Conservation (phyloP, 2,329 filamentous ascomycete genomes). For the Sporothrix inflata region DNA sequence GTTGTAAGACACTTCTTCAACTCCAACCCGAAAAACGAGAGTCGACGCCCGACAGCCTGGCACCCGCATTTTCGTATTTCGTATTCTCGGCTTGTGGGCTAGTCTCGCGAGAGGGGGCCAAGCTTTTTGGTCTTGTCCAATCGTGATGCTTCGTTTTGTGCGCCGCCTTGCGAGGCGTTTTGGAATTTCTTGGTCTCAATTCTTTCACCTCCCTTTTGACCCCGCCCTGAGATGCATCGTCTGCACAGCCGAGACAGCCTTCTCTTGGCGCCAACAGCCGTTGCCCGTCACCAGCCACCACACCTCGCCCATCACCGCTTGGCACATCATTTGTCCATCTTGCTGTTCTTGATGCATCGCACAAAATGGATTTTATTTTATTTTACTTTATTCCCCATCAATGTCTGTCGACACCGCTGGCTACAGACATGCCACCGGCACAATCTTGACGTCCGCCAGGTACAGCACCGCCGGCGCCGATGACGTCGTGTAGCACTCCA, state of each 20-base stretch:
- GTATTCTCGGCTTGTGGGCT: background rate
- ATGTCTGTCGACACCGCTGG: background rate
- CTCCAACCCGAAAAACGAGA: conserved; percentile 10
- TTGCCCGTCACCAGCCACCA: background rate
- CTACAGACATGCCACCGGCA: background rate
- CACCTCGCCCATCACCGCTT: background rate
- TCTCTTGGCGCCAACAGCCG: background rate
- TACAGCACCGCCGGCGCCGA: too few relatives aligned
- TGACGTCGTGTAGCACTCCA: too few relatives aligned
- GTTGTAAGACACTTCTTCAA: background rate
- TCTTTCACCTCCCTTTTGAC: background rate
- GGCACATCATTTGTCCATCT: background rate
- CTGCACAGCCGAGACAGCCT: background rate
- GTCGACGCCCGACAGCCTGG: background rate
- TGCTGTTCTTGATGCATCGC: background rate
- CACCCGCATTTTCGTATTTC: conserved; percentile 11
- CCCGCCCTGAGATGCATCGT: background rate
- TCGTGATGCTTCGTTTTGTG: background rate
- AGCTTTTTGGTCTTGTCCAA: background rate
- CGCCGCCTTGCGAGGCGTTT: conserved; percentile 6
- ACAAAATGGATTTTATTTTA: too few relatives aligned
- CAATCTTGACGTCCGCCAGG: too few relatives aligned
- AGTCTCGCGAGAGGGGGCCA: background rate
- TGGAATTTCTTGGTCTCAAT: too few relatives aligned
- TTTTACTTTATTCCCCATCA: background rate